phyloP scores from a whole-genome alignment of 2,329 filamentous ascomycete species.

The Fusarium euwallaceae region DNA sequence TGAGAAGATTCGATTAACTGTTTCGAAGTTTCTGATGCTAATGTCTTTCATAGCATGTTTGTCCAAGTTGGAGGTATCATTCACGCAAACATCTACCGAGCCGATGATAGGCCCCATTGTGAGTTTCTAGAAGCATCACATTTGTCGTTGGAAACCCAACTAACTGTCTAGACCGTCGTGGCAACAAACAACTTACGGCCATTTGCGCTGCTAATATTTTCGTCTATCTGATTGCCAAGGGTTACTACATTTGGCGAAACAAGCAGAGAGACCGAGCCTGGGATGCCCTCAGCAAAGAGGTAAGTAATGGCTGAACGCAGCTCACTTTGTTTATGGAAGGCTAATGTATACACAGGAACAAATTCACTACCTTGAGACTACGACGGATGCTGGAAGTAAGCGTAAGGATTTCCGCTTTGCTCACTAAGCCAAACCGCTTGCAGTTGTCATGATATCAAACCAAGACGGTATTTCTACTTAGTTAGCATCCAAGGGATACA shows the following conservation, averaged over 20 bases:
- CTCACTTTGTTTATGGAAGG: too few relatives aligned
- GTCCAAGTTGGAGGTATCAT: constrained; percentile 59
- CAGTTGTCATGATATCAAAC: background rate
- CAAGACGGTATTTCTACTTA: background rate
- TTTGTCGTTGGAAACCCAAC: background rate
- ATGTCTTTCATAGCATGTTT: constrained; percentile 50
- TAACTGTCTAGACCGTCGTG: constrained; percentile 12
- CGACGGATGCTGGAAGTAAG: constrained; percentile 27
- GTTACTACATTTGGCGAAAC: constrained; percentile 30
- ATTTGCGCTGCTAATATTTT: constrained; percentile 23
- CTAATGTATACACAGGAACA: background rate
- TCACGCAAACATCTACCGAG: constrained; percentile 52
- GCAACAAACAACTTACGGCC: constrained; percentile 13
- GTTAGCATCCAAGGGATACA: background rate
- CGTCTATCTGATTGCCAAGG: constrained; percentile 25
- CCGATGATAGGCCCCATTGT: constrained; percentile 24
- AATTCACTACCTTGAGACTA: constrained; percentile 26
- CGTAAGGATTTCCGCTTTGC: constrained; percentile 33
- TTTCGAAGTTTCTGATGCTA: background rate
- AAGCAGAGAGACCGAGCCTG: constrained; percentile 28
- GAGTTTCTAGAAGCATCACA: background rate
- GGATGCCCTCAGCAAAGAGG: constrained; percentile 18
- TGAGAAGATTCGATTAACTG: background rate
- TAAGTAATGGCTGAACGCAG: background rate
- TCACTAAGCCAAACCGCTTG: constrained; percentile 23